These are phyloP conservation scores for Guillardia theta DNA, from an alignment of 78 protist genomes.

Conservation along the genomic window DNA sequence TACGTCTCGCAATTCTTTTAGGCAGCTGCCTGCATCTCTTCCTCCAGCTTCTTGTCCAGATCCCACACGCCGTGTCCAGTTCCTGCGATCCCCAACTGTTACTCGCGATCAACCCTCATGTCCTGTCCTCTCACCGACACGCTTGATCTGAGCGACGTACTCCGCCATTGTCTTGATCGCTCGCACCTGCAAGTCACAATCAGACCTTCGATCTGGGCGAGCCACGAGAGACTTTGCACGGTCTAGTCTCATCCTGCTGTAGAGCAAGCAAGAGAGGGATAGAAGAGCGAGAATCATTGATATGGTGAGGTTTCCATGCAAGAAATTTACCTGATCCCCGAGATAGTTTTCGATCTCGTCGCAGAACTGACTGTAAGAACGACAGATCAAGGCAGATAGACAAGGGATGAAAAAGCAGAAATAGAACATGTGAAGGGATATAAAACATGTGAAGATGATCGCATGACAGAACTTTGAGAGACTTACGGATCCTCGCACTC, in stretches of 20 bases:
- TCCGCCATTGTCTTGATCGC: neutral
- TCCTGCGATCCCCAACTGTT: no score
- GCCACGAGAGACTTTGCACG: neutral
- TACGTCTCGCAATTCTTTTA: no score
- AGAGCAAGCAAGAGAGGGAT: neutral
- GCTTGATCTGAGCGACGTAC: neutral
- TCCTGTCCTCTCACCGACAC: no score
- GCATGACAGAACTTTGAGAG: no score
- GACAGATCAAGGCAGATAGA: neutral
- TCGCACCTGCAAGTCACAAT: neutral
- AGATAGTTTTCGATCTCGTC: conserved; percentile 17
- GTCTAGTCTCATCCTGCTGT: neutral
- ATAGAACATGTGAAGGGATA: neutral
- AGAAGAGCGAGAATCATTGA: no score
- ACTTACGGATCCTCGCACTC: neutral
- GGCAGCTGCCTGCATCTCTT: no score
- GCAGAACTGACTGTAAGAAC: neutral
- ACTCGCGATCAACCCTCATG: no score
- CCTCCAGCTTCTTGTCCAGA: neutral
- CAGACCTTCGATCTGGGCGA: neutral
- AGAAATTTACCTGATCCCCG: conserved; percentile 16
- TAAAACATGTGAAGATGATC: no score
- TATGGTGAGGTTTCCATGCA: no score
- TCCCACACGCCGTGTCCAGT: conserved; percentile 43
- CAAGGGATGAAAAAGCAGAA: neutral